phyloP scores from a whole-genome alignment of 202 grass and related monocot species.

The Carex arenaria region DNA sequence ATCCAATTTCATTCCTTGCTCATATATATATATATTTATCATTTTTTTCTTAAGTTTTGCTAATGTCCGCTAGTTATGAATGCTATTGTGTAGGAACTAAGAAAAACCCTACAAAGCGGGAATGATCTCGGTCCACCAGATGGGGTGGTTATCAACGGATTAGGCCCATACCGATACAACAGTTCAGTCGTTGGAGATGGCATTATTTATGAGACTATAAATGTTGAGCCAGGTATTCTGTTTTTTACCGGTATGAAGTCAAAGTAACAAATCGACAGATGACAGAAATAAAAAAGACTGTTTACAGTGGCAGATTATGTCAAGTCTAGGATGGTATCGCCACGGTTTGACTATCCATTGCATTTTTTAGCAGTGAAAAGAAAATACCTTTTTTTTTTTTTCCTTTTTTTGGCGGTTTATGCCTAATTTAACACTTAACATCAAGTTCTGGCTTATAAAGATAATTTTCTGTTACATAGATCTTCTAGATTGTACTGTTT shows the following conservation, averaged over 20 bases:
- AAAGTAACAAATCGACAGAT: not conserved
- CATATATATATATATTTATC: not conserved
- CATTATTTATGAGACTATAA: slow-evolving; percentile 65
- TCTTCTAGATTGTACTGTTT: not conserved
- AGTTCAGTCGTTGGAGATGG: slow-evolving; percentile 46
- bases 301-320: not conserved
- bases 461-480: not conserved
- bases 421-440: slow-evolving; percentile 4
- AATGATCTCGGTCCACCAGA: slow-evolving; percentile 48
- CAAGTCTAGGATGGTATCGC: not conserved
- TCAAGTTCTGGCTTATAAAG: not conserved
- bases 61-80: not conserved
- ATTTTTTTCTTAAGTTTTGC: not conserved
- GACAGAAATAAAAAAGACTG: not conserved
- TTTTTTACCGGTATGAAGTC: not conserved
- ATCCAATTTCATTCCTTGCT: not conserved
- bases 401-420: not conserved
- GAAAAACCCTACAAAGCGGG: slow-evolving; percentile 51
- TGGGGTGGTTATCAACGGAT: slow-evolving; percentile 64
- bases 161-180: slow-evolving; percentile 75
- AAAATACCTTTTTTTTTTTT: not conserved
- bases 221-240: slow-evolving; percentile 59
- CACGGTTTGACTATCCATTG: not conserved
- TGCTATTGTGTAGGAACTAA: slow-evolving; percentile 31
- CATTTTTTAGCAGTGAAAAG: not conserved